Conservation (phyloP, 257 asterid genomes). For the Solanum sparsipilum region DNA sequence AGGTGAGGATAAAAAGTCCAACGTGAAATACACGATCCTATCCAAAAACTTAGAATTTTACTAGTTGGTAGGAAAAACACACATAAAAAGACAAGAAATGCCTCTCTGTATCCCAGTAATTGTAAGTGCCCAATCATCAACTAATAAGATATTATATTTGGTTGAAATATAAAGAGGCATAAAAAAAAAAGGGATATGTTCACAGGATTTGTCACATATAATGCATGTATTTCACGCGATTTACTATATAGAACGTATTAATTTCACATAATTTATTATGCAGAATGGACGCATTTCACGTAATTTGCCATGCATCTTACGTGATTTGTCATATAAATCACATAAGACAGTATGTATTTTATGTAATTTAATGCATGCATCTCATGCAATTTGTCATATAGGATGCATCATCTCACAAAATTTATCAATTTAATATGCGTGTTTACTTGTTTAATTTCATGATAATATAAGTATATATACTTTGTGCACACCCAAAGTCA, state of each 20-base stretch:
- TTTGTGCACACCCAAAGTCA: not conserved
- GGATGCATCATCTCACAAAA: rapidly evolving
- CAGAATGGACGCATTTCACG: not conserved
- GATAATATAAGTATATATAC: not conserved
- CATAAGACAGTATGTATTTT: too few relatives aligned
- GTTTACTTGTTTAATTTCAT: too few relatives aligned
- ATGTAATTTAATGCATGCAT: not conserved
- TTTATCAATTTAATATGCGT: not conserved
- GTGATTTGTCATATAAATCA: not conserved
- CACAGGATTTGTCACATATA: not conserved
- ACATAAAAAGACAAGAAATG: not conserved
- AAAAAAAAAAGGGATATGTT: not conserved
- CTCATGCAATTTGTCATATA: not conserved
- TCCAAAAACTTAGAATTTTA: not conserved
- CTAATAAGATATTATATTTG: not conserved
- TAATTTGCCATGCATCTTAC: not conserved
- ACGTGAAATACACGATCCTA: not conserved
- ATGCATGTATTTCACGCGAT: too few relatives aligned
- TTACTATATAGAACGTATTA: too few relatives aligned
- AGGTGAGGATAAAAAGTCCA: not conserved
- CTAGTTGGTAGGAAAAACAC: not conserved
- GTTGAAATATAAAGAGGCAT: not conserved
- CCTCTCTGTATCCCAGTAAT: not conserved
- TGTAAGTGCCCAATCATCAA: not conserved
- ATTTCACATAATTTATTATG: too few relatives aligned